Conservation (phyloP, 768 basidiomycete genomes). For the Clavulina sp. region DNA sequence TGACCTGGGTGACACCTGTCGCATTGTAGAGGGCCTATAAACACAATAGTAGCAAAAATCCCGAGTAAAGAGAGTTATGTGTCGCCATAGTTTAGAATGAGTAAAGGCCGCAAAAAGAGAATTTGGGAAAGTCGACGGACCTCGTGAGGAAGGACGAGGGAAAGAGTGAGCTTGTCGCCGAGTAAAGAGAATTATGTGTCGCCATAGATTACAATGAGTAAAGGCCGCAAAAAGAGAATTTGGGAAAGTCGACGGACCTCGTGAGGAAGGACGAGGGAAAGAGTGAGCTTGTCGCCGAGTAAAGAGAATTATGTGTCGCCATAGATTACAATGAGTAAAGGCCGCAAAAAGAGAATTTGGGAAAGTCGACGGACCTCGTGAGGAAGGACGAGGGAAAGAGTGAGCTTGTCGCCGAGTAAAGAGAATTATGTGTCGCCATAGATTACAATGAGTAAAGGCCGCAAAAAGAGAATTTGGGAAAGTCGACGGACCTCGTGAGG, state of each 20-base stretch:
- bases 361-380: constrained; percentile 53
- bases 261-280: constrained; percentile 88
- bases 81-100: background rate
- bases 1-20: constrained; percentile 86
- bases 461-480: background rate
- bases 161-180: constrained; percentile 73
- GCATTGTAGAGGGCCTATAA: constrained; percentile 77
- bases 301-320: too few relatives aligned
- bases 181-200: too few relatives aligned
- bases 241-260: constrained; percentile 38
- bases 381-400: constrained; percentile 82
- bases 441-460: too few relatives aligned
- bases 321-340: too few relatives aligned
- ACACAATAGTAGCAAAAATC: constrained; percentile 1
- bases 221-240: too few relatives aligned
- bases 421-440: too few relatives aligned
- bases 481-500: constrained; percentile 69
- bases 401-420: constrained; percentile 74
- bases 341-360: background rate
- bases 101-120: background rate
- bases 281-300: constrained; percentile 72
- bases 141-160: constrained; percentile 88
- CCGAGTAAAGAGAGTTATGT: constrained; percentile 5
- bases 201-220: too few relatives aligned
- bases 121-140: constrained; percentile 27